A percentile compares a stretch with the other conserved stretches of the same genome.
Evolutionary conservation across 306 rosid species (phyloP).

Genomic region (Corylus americana): DNA sequence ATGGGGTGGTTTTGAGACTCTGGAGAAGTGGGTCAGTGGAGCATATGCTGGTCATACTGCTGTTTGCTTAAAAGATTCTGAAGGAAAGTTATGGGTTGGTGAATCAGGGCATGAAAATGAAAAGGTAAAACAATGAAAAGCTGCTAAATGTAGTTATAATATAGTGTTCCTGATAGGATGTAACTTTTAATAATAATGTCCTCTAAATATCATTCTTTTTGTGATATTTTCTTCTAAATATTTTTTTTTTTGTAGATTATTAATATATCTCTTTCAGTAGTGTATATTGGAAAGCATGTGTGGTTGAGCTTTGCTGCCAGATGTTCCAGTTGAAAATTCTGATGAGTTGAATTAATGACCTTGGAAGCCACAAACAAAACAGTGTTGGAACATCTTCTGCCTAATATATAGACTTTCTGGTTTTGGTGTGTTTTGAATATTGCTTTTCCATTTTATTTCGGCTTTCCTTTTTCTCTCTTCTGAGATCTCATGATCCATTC

Average conservation of each 20-base stretch:
- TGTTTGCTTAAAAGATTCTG: conserved; percentile 84
- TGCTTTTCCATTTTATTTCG: not conserved
- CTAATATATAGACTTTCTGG: not conserved
- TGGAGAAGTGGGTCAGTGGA: conserved; percentile 97
- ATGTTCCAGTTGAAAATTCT: not conserved
- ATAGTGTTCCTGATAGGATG: conserved; percentile 4
- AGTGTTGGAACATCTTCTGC: not conserved
- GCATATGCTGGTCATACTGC: conserved; percentile 94
- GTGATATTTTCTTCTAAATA: not conserved
- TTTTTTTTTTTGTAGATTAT: not conserved
- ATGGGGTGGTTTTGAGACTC: conserved; percentile 97
- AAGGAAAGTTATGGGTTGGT: conserved; percentile 93
- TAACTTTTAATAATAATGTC: not conserved
- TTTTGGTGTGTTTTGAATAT: not conserved
- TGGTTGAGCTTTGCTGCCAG: not conserved
- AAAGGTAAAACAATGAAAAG: conserved; percentile 45
- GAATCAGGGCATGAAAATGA: conserved; percentile 94
- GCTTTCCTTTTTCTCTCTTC: not conserved
- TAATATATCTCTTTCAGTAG: not conserved
- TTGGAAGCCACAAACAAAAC: not conserved
- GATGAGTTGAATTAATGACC: not conserved
- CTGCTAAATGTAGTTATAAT: conserved; percentile 6
- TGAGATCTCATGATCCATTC: not conserved
- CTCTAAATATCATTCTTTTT: not conserved
- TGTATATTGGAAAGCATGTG: not conserved